These are phyloP conservation scores for Curvularia sp. DNA, from an alignment of 2,329 filamentous ascomycete species.

Conservation along the genomic window DNA sequence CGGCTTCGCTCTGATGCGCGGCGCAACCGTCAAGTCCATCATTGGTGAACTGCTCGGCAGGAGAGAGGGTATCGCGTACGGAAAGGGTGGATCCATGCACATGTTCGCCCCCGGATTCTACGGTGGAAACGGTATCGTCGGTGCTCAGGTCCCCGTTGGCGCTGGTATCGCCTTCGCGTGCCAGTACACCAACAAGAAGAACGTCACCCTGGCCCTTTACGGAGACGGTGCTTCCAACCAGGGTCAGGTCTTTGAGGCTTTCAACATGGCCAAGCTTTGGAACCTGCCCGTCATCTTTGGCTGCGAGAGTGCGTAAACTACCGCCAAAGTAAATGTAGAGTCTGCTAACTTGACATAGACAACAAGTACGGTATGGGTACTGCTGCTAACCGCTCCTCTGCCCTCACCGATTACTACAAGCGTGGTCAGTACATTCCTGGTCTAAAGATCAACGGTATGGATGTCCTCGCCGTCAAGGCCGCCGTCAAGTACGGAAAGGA, in stretches of 20 bases:
- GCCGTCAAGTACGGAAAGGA: slow-evolving; percentile 94
- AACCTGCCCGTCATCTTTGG: slow-evolving; percentile 93
- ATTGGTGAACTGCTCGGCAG: slow-evolving; percentile 67
- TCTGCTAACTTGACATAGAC: slow-evolving; percentile 64
- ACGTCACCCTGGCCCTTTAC: slow-evolving; percentile 87
- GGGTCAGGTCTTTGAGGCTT: slow-evolving; percentile 98
- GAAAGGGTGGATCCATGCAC: slow-evolving; percentile 99
- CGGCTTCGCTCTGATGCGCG: slow-evolving; percentile 97
- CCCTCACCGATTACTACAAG: slow-evolving; percentile 99
- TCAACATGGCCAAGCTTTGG: slow-evolving; percentile 99
- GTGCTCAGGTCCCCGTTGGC: slow-evolving; percentile 96
- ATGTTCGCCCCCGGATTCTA: slow-evolving; percentile 99
- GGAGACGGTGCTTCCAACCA: slow-evolving; percentile 99
- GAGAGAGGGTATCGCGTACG: slow-evolving; percentile 95
- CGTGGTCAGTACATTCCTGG: slow-evolving; percentile 99
- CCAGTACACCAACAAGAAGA: slow-evolving; percentile 88
- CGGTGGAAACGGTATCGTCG: slow-evolving; percentile 98
- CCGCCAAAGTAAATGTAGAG: not conserved
- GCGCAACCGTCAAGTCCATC: slow-evolving; percentile 65
- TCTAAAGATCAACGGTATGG: slow-evolving; percentile 99
- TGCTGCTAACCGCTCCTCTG: slow-evolving; percentile 89
- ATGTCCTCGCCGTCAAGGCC: slow-evolving; percentile 96
- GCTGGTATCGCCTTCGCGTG: slow-evolving; percentile 96
- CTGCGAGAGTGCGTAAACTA: slow-evolving; percentile 83
- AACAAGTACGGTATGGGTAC: slow-evolving; percentile 99